Base-by-base conservation (phyloP, 2,329 filamentous ascomycete genomes). In the Calonectria honghensis region DNA sequence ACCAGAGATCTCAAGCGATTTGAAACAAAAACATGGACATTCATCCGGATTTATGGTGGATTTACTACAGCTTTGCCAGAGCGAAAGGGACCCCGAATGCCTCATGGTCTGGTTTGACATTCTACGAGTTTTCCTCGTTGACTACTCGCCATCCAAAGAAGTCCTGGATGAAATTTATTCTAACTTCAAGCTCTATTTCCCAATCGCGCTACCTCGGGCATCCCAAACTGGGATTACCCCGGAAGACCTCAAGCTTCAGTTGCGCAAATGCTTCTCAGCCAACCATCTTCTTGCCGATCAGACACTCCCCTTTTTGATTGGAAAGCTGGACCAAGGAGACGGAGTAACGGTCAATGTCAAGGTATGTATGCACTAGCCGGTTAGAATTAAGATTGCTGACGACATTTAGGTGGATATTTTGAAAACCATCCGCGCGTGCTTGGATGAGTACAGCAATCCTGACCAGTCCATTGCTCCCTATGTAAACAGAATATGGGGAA, bases 111-210 rank as follows among this genome's bases (percentile, higher is more conserved):
- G 91, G 91, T 92, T 92, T 77, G 86, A 85, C 35, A 88, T 89
- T 32, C 76, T 91, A 29, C 82, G 83, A 67, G 79, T 80, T 3
- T 87, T 91, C 37, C 81, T 91, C 11, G 81, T 84, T 3, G 84
- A 86, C 18, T 91, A 89, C 67, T 83, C 85, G 0, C 84, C 87
- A 0, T 86, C 89, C 0, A 75, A 85, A 6, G 87, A 89, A 11
- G 83, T 90, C 2, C 84, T 87, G 11, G 86, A 87, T 39, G 87
- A 89, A 70, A 85, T 90, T 2, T 92, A 91, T 80, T 87, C 87
- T 70, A 83, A 87, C 1, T 91, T 91, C 81, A 91, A 91, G 18
- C 89, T 89, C 37, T 92, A 92, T 80, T 92, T 91, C 75, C 91
- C 91, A 20, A 92, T 92, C 70, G 91, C 90, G 0, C 83, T 92